Evolutionary conservation across 2,329 filamentous ascomycete genomes (phyloP).

Genomic region (Anisogramma anomala): DNA sequence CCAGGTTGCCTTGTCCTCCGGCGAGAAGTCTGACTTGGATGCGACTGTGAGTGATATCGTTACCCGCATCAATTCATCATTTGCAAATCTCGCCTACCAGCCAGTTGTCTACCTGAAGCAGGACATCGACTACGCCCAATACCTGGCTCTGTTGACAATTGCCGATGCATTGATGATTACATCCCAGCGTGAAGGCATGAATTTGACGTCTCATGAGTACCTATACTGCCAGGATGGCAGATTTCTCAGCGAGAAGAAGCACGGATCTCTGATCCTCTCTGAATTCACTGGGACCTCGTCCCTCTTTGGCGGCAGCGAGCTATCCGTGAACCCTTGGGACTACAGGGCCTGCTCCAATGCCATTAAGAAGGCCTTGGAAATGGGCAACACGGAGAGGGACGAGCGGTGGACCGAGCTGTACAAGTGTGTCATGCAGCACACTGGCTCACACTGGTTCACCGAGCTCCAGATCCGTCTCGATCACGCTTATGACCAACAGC

Average conservation of each 20-base stretch:
- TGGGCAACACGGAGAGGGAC: conserved; percentile 63
- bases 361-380: conserved; percentile 72
- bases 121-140: conserved; percentile 85
- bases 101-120: conserved; percentile 90
- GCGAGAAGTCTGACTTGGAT: conserved; percentile 77
- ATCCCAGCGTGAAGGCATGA: conserved; percentile 94
- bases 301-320: conserved; percentile 67
- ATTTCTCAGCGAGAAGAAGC: conserved; percentile 57
- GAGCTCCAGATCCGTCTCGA: conserved; percentile 61
- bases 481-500: conserved; percentile 71
- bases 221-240: conserved; percentile 84
- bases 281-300: conserved; percentile 91
- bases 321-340: conserved; percentile 92
- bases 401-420: conserved; percentile 64
- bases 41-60: conserved; percentile 88
- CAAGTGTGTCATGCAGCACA: conserved; percentile 64
- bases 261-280: conserved; percentile 81
- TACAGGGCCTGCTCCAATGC: conserved; percentile 79
- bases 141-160: conserved; percentile 79
- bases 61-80: conserved; percentile 82
- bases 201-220: conserved; percentile 88
- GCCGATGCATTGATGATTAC: conserved; percentile 92
- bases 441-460: conserved; percentile 77
- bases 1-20: conserved; percentile 84
- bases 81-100: conserved; percentile 83